Evolutionary conservation across 129 eudicot species (phyloP), one percentile per base, ranked within the genome.

Genomic region (Dittrichia graveolens): DNA sequence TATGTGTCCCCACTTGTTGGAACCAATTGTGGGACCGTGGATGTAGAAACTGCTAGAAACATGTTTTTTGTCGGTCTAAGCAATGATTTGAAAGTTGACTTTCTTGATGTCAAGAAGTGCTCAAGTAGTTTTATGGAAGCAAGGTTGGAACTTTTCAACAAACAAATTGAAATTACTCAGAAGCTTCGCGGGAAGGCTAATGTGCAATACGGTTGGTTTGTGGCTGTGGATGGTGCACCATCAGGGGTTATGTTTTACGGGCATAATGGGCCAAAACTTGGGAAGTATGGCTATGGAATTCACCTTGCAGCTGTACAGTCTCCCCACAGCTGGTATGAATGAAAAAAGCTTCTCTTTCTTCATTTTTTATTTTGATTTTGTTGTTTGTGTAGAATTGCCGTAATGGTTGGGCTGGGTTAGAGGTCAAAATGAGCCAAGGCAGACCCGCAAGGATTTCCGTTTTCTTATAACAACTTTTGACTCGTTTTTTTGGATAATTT

Each of bases 131-230:
- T 69, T 8, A 61, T 76, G 80, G 82, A 85, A 73, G 75, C 84
- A 69, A 79, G 86, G 4, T 61, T 45, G 53, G 96, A 93, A 64
- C 78, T 93, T 13, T 93, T 93, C 64, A 69, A 80, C 78, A 87
- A 87, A 80, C 98, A 93, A 85, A 81, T 67, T 56, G 96, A 93
- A 46, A 84, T 93, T 13, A 93, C 86, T 7, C 75, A 82, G 79
- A 87, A 79, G 61, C 81, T 75, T 56, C 92, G 99, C 13, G 99
- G 99, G 14, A 83, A 81, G 64, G 85, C 96, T 15, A 94, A 94
- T 73, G 80, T 88, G 54, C 80, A 61, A 53, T 90, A 84, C 75
- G 99, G 93, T 46, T 94, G 99, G 99, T 84, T 88, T 55, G 81
- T 88, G 10, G 82, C 85, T 61, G 69, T 84, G 3, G 85, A 79